phyloP scores from a whole-genome alignment of 106 monocot genomes.

The Gastrodia elata region DNA sequence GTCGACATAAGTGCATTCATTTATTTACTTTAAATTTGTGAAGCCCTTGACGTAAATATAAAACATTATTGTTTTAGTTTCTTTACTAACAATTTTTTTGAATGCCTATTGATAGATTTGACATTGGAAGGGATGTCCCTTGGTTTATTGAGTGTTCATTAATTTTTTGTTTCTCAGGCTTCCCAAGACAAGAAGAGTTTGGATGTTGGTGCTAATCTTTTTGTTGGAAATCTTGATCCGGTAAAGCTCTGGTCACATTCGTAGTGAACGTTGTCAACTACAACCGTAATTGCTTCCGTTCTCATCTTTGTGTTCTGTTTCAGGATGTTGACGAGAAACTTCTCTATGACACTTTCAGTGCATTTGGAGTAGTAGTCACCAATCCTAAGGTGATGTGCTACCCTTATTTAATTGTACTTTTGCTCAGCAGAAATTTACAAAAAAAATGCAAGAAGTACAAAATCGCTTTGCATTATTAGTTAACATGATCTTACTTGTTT shows the following conservation, averaged over 20 bases:
- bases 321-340: constrained; percentile 97
- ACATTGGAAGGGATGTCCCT: neutral
- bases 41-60: neutral
- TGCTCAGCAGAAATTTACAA: neutral
- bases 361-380: constrained; percentile 87
- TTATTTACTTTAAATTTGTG: neutral
- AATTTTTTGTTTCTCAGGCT: constrained; percentile 40
- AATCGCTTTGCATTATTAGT: too few relatives aligned
- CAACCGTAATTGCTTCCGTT: neutral
- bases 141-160: neutral
- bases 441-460: neutral
- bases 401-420: neutral
- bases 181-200: constrained; percentile 99
- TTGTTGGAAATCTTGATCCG: constrained; percentile 94
- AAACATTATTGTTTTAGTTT: neutral
- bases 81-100: neutral
- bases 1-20: neutral
- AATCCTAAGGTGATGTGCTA: constrained; percentile 71
- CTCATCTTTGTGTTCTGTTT: constrained; percentile 3
- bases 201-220: constrained; percentile 96
- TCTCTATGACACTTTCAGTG: constrained; percentile 96
- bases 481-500: neutral
- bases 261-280: neutral
- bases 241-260: constrained; percentile 17
- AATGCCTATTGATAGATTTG: neutral